Conservation (phyloP, 1,284 basidiomycete genomes). For the Coniophora puteana region DNA sequence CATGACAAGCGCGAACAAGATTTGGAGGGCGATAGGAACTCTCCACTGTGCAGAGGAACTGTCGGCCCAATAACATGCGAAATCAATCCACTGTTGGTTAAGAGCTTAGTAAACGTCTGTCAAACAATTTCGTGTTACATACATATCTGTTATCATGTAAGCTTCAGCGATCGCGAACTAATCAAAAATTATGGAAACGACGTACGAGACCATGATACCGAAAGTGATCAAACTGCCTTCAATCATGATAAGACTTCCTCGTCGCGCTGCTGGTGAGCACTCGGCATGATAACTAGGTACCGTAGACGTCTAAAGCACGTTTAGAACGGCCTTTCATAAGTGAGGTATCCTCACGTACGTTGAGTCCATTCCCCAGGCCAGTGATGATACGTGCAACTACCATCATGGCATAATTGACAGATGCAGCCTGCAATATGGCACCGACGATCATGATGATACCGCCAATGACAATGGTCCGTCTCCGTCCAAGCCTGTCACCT, state of each 20-base stretch:
- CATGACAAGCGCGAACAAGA: constrained; percentile 55
- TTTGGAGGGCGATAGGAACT: constrained; percentile 60
- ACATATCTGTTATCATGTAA: constrained; percentile 11
- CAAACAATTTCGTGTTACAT: not conserved
- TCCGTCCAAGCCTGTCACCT: constrained; percentile 49
- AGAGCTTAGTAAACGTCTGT: constrained; percentile 15
- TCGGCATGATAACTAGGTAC: constrained; percentile 61
- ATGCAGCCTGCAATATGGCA: constrained; percentile 55
- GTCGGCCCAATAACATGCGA: constrained; percentile 48
- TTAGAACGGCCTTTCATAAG: not conserved
- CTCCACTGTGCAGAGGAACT: constrained; percentile 57
- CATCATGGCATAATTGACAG: constrained; percentile 53
- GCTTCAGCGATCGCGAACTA: not conserved
- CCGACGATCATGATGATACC: constrained; percentile 60
- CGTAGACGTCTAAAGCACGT: constrained; percentile 42
- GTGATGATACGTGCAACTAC: constrained; percentile 60
- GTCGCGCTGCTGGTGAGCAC: constrained; percentile 49
- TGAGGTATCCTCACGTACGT: constrained; percentile 31
- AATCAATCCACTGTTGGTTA: constrained; percentile 48
- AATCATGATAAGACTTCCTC: constrained; percentile 61
- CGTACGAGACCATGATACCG: constrained; percentile 61
- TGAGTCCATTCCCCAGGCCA: constrained; percentile 63
- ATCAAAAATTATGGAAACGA: constrained; percentile 11
- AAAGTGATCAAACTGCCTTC: constrained; percentile 62
- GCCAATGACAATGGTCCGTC: constrained; percentile 49